Evolutionary conservation across 164 flowering plant species (phyloP).

Genomic region (Chimonanthus salicifolius): DNA sequence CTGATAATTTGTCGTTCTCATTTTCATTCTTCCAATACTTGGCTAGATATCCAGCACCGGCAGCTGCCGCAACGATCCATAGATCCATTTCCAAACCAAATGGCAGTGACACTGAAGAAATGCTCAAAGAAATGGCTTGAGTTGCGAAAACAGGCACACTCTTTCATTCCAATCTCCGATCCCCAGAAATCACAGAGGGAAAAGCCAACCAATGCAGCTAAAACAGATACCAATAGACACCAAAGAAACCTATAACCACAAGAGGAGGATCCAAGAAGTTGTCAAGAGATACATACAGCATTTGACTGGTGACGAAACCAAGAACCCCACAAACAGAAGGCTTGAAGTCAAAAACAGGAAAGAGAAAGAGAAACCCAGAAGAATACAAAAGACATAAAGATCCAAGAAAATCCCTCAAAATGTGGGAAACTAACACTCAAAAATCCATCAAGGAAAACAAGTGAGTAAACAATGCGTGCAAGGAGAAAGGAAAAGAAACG

Average conservation of each 20-base stretch:
- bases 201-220: background rate
- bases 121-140: background rate
- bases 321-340: background rate
- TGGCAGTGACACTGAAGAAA: background rate
- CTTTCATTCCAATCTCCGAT: background rate
- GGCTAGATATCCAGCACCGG: conserved; percentile 61
- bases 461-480: background rate
- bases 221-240: background rate
- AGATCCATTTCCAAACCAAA: conserved; percentile 44
- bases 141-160: background rate
- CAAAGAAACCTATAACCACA: background rate
- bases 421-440: background rate
- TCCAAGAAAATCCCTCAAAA: background rate
- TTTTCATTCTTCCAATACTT: conserved; percentile 40
- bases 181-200: background rate
- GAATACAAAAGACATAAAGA: background rate
- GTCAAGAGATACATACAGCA: background rate
- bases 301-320: background rate
- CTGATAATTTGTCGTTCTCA: conserved; percentile 24
- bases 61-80: conserved; percentile 68
- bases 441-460: background rate
- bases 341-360: background rate
- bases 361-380: background rate
- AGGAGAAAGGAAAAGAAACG: background rate
- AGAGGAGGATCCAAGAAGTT: background rate